A percentile compares a stretch with the other conserved stretches of the same genome.
Conservation (phyloP, 768 basidiomycete species). For the Suillus decipiens region DNA sequence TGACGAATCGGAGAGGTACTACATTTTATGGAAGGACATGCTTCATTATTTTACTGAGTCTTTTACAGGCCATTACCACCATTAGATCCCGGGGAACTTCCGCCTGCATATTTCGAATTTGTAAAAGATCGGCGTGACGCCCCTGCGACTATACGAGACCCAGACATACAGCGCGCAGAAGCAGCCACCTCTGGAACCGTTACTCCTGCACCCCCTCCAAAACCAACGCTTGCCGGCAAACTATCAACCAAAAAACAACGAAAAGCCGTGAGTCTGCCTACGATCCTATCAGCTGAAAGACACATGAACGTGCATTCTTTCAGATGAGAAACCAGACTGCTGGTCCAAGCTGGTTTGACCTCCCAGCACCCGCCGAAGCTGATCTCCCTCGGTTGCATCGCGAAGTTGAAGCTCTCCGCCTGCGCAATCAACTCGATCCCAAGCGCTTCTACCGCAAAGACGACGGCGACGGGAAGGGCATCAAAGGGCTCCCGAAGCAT, state of each 20-base stretch:
- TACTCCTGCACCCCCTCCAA: slow-evolving; percentile 61
- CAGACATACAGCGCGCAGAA: slow-evolving; percentile 57
- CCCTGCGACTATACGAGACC: slow-evolving; percentile 56
- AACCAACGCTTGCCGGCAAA: slow-evolving; percentile 64
- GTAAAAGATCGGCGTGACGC: slow-evolving; percentile 43
- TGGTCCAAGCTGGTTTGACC: slow-evolving; percentile 84
- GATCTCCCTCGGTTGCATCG: slow-evolving; percentile 78
- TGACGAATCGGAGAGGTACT: slow-evolving; percentile 33
- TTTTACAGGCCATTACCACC: slow-evolving; percentile 55
- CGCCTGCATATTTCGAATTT: slow-evolving; percentile 63
- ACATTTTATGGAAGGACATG: slow-evolving; percentile 10
- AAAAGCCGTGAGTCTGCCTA: slow-evolving; percentile 55
- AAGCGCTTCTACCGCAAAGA: slow-evolving; percentile 91
- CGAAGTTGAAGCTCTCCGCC: slow-evolving; percentile 84
- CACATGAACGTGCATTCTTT: not conserved
- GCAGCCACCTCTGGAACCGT: slow-evolving; percentile 49
- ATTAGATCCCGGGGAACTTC: slow-evolving; percentile 67
- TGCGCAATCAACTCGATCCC: slow-evolving; percentile 88
- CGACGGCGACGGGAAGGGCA: slow-evolving; percentile 80
- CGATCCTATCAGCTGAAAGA: not conserved
- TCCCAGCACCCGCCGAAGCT: slow-evolving; percentile 79
- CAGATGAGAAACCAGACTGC: slow-evolving; percentile 74
- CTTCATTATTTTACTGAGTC: slow-evolving; percentile 8
- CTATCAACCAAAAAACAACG: slow-evolving; percentile 70
- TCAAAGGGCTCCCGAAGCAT: slow-evolving; percentile 83